phyloP scores from a whole-genome alignment of 805 yeast species.

The Starmerella scarabaei region DNA sequence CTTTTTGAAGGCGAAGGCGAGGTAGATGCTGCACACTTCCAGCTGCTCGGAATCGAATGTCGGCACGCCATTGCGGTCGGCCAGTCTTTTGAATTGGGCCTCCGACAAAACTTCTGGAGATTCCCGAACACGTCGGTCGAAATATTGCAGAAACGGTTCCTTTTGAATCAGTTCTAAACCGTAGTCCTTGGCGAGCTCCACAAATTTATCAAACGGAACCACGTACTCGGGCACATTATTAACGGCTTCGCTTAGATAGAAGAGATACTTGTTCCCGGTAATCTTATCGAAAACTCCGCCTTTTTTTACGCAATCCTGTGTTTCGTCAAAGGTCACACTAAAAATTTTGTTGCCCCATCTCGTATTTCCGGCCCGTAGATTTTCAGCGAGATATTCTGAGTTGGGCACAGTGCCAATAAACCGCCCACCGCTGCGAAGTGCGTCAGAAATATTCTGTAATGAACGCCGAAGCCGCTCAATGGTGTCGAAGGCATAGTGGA shows the following conservation, averaged over 20 bases:
- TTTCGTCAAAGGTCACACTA: conserved; percentile 64
- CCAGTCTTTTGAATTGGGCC: conserved; percentile 34
- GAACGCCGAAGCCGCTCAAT: conserved; percentile 66
- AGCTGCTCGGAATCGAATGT: conserved; percentile 84
- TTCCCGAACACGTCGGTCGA: conserved; percentile 57
- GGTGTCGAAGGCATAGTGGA: conserved; percentile 87
- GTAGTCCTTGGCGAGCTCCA: conserved; percentile 73
- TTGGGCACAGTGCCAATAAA: conserved; percentile 94
- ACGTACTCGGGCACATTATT: conserved; percentile 95
- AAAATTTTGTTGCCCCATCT: conserved; percentile 81
- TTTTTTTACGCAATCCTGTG: conserved; percentile 30
- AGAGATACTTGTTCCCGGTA: conserved; percentile 73
- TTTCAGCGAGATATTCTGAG: conserved; percentile 50
- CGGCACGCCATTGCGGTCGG: conserved; percentile 62
- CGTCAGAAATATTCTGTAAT: conserved; percentile 59
- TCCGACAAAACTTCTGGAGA: conserved; percentile 20
- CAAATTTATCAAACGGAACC: conserved; percentile 80
- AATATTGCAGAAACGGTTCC: conserved; percentile 69
- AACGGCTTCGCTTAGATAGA: conserved; percentile 80
- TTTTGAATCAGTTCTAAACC: conserved; percentile 59
- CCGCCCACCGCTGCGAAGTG: conserved; percentile 68
- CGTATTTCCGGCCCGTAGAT: conserved; percentile 39
- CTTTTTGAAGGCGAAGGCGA: conserved; percentile 62
- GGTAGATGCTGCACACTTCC: conserved; percentile 75
- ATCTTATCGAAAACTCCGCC: conserved; percentile 26